Percentiles rank a stretch among this genome's conserved stretches.
These are phyloP conservation scores for Candida adriatica DNA, from an alignment of 805 yeast genomes.

Conservation along the genomic window DNA sequence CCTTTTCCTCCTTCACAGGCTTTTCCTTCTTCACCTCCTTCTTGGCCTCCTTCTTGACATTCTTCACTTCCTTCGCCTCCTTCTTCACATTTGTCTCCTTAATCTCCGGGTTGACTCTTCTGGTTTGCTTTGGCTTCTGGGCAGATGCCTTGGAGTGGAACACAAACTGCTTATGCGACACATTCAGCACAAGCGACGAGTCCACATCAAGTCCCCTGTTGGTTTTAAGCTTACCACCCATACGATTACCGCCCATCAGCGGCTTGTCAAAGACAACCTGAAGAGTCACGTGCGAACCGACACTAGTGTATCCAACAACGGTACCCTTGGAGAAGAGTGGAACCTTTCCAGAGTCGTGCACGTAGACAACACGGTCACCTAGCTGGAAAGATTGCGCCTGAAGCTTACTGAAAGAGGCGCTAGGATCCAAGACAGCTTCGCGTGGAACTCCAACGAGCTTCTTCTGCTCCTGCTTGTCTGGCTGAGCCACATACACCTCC, in stretches of 20 bases:
- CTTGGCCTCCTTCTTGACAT: slow-evolving; percentile 36
- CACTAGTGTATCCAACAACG: slow-evolving; percentile 67
- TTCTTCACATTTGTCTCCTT: too few species aligned
- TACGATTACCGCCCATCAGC: slow-evolving; percentile 71
- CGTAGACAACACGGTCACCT: slow-evolving; percentile 87
- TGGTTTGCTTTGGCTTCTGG: slow-evolving; percentile 10
- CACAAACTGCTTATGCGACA: slow-evolving; percentile 67
- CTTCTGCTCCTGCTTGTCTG: slow-evolving; percentile 41
- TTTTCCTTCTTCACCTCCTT: slow-evolving; percentile 34
- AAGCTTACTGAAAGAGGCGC: slow-evolving; percentile 62
- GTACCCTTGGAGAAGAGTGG: slow-evolving; percentile 87
- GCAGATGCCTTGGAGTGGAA: slow-evolving; percentile 64
- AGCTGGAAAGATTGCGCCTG: slow-evolving; percentile 70
- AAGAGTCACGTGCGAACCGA: slow-evolving; percentile 46
- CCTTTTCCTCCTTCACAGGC: slow-evolving; percentile 24
- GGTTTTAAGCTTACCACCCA: slow-evolving; percentile 70
- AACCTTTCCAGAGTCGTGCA: slow-evolving; percentile 82
- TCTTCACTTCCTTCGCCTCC: slow-evolving; percentile 4
- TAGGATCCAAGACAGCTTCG: slow-evolving; percentile 73
- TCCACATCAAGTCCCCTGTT: slow-evolving; percentile 83
- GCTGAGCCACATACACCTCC: slow-evolving; percentile 36
- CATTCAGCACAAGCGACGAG: slow-evolving; percentile 72
- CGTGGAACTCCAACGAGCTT: slow-evolving; percentile 79
- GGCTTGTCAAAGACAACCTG: slow-evolving; percentile 82
- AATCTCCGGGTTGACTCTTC: too few species aligned